Conservation (phyloP, 208 protist genomes). For the Crithidia thermophila region DNA sequence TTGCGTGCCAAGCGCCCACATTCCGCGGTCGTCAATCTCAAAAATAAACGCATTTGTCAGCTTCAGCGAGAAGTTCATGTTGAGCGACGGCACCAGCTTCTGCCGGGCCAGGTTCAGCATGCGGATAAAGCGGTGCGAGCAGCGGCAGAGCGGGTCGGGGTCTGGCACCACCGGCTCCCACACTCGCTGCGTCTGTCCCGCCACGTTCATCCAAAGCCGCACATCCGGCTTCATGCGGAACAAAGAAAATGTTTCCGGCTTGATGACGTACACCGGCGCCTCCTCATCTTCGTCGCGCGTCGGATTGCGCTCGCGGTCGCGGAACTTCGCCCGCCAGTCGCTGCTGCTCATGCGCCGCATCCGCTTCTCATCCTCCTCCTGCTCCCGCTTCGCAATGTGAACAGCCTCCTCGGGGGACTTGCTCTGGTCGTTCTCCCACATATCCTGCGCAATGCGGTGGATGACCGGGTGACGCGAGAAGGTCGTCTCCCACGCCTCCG, state of each 20-base stretch:
- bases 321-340: slow-evolving; percentile 86
- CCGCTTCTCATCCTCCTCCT: slow-evolving; percentile 86
- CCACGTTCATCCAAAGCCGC: slow-evolving; percentile 74
- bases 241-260: slow-evolving; percentile 80
- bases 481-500: slow-evolving; percentile 75
- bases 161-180: slow-evolving; percentile 78
- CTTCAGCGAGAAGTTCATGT: slow-evolving; percentile 90
- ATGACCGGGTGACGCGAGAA: slow-evolving; percentile 81
- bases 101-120: slow-evolving; percentile 86
- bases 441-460: slow-evolving; percentile 79
- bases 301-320: slow-evolving; percentile 85
- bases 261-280: slow-evolving; percentile 83
- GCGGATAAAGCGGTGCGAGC: slow-evolving; percentile 69
- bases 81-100: slow-evolving; percentile 88
- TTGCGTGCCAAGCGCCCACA: slow-evolving; percentile 90
- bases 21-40: slow-evolving; percentile 70
- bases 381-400: slow-evolving; percentile 62
- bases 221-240: slow-evolving; percentile 76
- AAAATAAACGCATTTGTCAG: slow-evolving; percentile 90
- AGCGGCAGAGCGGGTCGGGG: slow-evolving; percentile 73
- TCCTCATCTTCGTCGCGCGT: slow-evolving; percentile 80
- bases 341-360: slow-evolving; percentile 92
- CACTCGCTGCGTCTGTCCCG: slow-evolving; percentile 74
- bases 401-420: slow-evolving; percentile 77
- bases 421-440: slow-evolving; percentile 79